These are phyloP conservation scores for Guyanaporus albipodus DNA, from an alignment of 768 basidiomycete genomes.

Conservation along the genomic window DNA sequence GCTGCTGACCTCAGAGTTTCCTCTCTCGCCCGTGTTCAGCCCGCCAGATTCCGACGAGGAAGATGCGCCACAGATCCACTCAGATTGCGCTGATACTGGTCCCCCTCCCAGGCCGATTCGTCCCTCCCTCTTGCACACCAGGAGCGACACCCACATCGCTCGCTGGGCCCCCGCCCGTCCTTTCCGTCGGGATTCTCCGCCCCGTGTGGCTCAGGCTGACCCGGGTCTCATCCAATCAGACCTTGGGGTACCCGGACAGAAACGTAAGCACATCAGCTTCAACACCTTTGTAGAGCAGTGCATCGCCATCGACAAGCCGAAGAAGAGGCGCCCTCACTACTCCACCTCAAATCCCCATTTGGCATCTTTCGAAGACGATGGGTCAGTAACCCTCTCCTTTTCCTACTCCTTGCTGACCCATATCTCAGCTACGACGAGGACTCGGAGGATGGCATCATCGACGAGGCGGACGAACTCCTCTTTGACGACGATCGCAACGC, in stretches of 20 bases:
- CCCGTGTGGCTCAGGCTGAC: conserved; percentile 40
- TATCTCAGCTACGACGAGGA: conserved; percentile 64
- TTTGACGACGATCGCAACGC: conserved; percentile 28
- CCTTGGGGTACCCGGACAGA: conserved; percentile 32
- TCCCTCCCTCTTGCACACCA: conserved; percentile 72
- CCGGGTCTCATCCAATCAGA: too few relatives aligned
- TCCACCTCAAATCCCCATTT: conserved; percentile 19
- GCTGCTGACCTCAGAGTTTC: conserved; percentile 74
- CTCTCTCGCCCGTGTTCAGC: conserved; percentile 59
- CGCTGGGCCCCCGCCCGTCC: conserved; percentile 46
- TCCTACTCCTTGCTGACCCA: background rate
- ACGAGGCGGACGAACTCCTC: conserved; percentile 42
- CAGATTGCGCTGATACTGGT: conserved; percentile 20
- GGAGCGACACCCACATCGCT: conserved; percentile 82
- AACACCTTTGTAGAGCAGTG: conserved; percentile 98
- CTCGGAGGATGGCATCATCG: conserved; percentile 52
- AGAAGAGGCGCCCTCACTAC: conserved; percentile 25
- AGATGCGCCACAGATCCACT: conserved; percentile 18
- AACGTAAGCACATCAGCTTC: conserved; percentile 92
- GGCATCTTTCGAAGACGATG: conserved; percentile 49
- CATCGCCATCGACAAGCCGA: conserved; percentile 83
- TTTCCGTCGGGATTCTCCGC: conserved; percentile 65
- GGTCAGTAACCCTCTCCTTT: conserved; percentile 40
- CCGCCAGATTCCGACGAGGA: conserved; percentile 54
- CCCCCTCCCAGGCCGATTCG: conserved; percentile 23